A percentile compares a stretch with the other conserved stretches of the same genome.
Evolutionary conservation across 495 filamentous ascomycete species (phyloP).

Genomic region (Clavariopsis aquatica): DNA sequence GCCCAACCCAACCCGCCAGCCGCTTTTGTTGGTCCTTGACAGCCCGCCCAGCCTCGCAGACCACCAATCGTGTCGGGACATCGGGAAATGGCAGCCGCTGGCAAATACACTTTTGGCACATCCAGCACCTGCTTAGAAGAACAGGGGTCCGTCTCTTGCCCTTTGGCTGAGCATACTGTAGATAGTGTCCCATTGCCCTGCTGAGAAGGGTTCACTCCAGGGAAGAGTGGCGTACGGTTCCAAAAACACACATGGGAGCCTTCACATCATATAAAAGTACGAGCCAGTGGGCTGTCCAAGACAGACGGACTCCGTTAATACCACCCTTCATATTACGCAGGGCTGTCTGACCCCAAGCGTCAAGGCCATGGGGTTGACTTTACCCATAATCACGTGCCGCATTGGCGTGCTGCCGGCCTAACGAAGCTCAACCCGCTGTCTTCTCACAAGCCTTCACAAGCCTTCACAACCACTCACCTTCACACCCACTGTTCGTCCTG

Average conservation of each 20-base stretch:
- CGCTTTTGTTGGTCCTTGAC: neutral
- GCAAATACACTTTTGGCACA: too few relatives aligned
- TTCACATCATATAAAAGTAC: neutral
- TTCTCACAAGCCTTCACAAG: slow-evolving; percentile 7
- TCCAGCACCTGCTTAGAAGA: neutral
- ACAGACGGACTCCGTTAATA: slow-evolving; percentile 26
- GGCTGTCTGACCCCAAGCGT: slow-evolving; percentile 9
- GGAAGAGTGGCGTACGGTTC: too few relatives aligned
- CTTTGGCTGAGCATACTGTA: neutral
- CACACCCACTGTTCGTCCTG: slow-evolving; percentile 3
- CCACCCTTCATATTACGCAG: slow-evolving; percentile 18
- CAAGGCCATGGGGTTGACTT: slow-evolving; percentile 1
- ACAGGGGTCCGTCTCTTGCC: neutral
- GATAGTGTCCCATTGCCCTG: neutral
- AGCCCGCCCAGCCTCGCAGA: neutral
- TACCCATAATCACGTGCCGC: slow-evolving; percentile 28
- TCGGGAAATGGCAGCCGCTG: neutral
- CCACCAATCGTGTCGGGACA: neutral
- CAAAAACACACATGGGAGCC: neutral
- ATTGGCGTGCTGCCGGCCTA: neutral
- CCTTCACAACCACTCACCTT: slow-evolving; percentile 5
- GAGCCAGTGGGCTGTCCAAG: neutral
- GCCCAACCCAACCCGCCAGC: neutral
- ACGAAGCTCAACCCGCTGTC: neutral
- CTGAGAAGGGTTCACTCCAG: too few relatives aligned